Percentiles rank a stretch among this genome's conserved stretches.
Conservation (phyloP, 2,329 filamentous ascomycete genomes). For the Ophiostoma australiae region DNA sequence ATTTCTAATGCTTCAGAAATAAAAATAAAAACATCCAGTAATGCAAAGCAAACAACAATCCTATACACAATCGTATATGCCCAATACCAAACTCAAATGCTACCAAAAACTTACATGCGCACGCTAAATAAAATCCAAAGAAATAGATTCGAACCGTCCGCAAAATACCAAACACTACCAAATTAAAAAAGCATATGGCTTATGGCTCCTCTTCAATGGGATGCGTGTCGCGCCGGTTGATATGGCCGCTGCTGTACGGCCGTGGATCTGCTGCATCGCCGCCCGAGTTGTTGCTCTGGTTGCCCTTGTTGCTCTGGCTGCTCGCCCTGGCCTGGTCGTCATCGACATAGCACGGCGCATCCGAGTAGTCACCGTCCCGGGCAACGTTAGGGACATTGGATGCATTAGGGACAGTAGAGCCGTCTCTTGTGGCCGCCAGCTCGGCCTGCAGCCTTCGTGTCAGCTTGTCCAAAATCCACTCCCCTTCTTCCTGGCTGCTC, state of each 20-base stretch:
- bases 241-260: conserved; percentile 17
- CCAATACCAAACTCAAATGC: too few relatives aligned
- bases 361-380: not conserved
- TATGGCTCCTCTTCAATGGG: conserved; percentile 23
- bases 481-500: conserved; percentile 61
- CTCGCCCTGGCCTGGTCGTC: not conserved
- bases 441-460: conserved; percentile 52
- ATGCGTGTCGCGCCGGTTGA: conserved; percentile 18
- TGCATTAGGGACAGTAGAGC: too few relatives aligned
- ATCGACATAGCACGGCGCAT: not conserved
- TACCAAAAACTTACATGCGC: too few relatives aligned
- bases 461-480: conserved; percentile 67
- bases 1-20: too few relatives aligned
- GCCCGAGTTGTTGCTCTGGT: not conserved
- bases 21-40: too few relatives aligned
- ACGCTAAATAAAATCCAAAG: too few relatives aligned
- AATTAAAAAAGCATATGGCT: not conserved
- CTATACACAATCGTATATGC: too few relatives aligned
- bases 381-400: not conserved
- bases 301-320: not conserved
- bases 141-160: too few relatives aligned
- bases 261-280: not conserved
- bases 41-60: too few relatives aligned
- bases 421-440: conserved; percentile 30
- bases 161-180: not conserved